Evolutionary conservation across 169 alveolate species (phyloP), one percentile per base, ranked within the genome.

Genomic region (Plasmodium malariae): DNA sequence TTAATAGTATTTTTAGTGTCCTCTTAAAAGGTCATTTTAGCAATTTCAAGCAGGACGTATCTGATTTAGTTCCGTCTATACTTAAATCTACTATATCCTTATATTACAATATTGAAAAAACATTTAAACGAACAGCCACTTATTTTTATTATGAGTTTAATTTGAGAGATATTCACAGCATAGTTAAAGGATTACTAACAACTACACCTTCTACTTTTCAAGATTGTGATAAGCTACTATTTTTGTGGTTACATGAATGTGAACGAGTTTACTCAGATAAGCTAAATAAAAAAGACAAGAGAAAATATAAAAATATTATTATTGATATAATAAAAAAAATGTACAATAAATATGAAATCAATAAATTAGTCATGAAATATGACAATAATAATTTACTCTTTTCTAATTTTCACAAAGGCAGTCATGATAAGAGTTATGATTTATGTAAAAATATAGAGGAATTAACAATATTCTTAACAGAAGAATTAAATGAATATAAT

Each of bases 81-180:
- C 95, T 98, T 89, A 97, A 97, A 62, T 98, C 98, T 49, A 97
- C 98, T 28, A 90, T 97, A 69, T 91, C 96, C 49, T 89, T 98
- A 32, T 98, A 97, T 69, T 95, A 95, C 74, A 95, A 95, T 91
- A 97, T 97, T 54, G 96, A 94, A 68, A 96, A 93, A 28, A 96
- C 95, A 63, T 98, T 98, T 96, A 95, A 98, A 88, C 97, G 97
- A 95, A 97, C 99, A 37, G 99, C 99, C 76, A 96, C 94, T 48
- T 97, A 98, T 94, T 98, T 98, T 98, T 99, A 98, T 95, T 98
- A 98, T 93, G 99, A 98, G 89, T 97, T 95, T 95, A 97, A 97
- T 93, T 95, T 98, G 37, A 94, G 99, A 87, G 99, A 98, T 95
- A 94, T 98, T 63, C 96, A 98, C 5, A 97, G 97, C 87, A 97